Percentiles rank a stretch among this genome's conserved stretches.
These are phyloP conservation scores for Colletotrichum tofieldiae DNA, from an alignment of 2,329 filamentous ascomycete genomes.

Conservation along the genomic window DNA sequence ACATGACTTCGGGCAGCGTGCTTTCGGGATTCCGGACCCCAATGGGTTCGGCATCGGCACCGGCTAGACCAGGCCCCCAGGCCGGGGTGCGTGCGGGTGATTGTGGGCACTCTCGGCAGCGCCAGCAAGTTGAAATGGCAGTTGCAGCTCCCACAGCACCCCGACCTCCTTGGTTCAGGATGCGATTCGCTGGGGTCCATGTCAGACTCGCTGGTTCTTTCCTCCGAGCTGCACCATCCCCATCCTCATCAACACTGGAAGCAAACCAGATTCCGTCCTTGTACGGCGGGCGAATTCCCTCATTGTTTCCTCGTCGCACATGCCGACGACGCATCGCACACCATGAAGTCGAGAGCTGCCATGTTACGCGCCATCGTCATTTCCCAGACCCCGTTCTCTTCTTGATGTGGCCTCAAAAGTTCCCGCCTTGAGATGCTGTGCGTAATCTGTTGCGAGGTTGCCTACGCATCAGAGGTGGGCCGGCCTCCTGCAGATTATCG, in stretches of 20 bases:
- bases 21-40: conserved; percentile 6
- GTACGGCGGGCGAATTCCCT: not conserved
- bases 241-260: not conserved
- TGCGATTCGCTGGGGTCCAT: not conserved
- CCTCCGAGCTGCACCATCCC: conserved; percentile 20
- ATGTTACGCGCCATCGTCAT: not conserved
- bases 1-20: not conserved
- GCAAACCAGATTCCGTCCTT: not conserved
- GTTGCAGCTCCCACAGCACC: no score
- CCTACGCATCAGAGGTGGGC: conserved; percentile 18
- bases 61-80: conserved; percentile 9
- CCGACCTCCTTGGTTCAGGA: not conserved
- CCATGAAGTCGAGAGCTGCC: not conserved
- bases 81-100: conserved; percentile 17
- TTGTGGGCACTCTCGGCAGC: conserved; percentile 17
- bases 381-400: not conserved
- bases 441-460: conserved; percentile 34
- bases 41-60: conserved; percentile 19
- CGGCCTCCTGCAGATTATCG: conserved; percentile 32
- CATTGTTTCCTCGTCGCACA: not conserved
- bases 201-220: conserved; percentile 37
- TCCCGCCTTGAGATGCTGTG: conserved; percentile 1
- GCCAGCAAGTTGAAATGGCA: conserved; percentile 5
- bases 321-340: not conserved
- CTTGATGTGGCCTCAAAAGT: not conserved